Conservation (phyloP, 495 filamentous ascomycete species). For the Neurospora africana region DNA sequence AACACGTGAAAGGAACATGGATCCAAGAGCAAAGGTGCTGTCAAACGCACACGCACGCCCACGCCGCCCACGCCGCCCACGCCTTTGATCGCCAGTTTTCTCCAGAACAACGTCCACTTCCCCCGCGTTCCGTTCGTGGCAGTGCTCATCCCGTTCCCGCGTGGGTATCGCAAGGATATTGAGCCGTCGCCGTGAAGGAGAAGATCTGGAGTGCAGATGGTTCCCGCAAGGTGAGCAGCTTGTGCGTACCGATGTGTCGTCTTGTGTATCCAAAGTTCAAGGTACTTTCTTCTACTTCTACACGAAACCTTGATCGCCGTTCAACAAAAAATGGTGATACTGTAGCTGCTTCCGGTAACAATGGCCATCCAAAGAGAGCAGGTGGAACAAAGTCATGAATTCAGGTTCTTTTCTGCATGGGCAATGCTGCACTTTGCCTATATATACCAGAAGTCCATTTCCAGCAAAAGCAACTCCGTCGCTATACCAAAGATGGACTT, state of each 20-base stretch:
- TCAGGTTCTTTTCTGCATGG: background rate
- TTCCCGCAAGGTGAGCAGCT: background rate
- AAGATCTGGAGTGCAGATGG: background rate
- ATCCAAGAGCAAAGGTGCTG: background rate
- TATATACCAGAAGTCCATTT: background rate
- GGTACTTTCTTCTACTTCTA: background rate
- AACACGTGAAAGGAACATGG: background rate
- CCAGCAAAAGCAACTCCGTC: background rate
- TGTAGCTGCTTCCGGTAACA: background rate
- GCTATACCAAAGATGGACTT: background rate
- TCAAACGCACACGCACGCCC: background rate
- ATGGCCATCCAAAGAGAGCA: background rate
- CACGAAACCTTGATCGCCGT: background rate
- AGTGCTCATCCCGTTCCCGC: background rate
- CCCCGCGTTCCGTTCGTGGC: background rate
- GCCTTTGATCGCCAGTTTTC: background rate
- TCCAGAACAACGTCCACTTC: background rate
- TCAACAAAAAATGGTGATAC: background rate
- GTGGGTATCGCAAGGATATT: background rate
- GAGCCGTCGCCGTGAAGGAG: background rate
- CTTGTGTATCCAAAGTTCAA: background rate
- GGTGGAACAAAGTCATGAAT: background rate
- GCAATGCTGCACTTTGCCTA: background rate
- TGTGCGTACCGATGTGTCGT: background rate
- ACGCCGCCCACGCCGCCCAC: background rate